Evolutionary conservation across 192 early-diverging fungal species (phyloP), one percentile per base, ranked within the genome.

Genomic region (Paraglomus occultum): DNA sequence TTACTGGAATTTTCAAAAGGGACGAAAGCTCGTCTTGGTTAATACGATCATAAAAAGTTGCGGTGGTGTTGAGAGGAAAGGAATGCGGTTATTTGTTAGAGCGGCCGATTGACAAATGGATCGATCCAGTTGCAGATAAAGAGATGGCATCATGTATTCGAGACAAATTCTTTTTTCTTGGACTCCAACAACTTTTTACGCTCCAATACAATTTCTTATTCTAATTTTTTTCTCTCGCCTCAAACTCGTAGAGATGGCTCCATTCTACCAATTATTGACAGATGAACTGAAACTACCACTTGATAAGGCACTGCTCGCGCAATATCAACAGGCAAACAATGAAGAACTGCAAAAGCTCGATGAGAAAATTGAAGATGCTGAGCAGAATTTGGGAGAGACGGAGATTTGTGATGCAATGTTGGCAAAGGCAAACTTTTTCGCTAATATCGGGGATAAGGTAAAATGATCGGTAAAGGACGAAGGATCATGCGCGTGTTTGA

Each of bases 381-480:
- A 94, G 75, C 84, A 92, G 67, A 97, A 96, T 71, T 77, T 95
- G 61, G 97, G 97, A 49, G 95, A 97, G 66, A 92, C 95, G n/a
- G 87, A 96, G 69, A 85, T 93, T 67, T 87, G 85, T 53, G 92
- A 95, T 59, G 86, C 91, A 31, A 80, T 96, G 71, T 87, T 95
- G 60, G 90, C 92, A 18, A 91, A 94, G 60, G 97, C 97, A 9
- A 85, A 92, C 71, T 95, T 92, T 51, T 83, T 94, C 62, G 88
- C 96, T 20, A 87, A 92, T 72, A 99, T 96, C 75, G 97, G 97
- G 31, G 91, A 95, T 65, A 97, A 93, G 83, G 92, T 94, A 78
- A 50, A 17, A 61, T 12, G 0, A 10, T 4, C 6, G 31, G 31
- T 31, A 3, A 23, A 23, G 67, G 5, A n/a, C 3, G 51, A 51